Evolutionary conservation across 129 eudicot species (phyloP).

Genomic region (Flaveria brownii): DNA sequence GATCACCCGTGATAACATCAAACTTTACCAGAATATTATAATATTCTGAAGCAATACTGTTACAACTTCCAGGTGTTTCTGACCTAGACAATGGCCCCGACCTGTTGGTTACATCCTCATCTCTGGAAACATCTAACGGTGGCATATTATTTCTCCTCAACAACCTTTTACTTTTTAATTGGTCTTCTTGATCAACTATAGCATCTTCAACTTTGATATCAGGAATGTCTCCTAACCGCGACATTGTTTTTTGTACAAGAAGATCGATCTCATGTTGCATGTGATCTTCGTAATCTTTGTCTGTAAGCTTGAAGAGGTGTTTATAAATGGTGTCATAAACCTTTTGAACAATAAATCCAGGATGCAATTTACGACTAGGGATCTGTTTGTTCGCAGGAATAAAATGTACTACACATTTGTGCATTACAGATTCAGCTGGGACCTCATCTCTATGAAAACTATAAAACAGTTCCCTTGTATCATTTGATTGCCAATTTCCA

Average conservation of each 20-base stretch:
- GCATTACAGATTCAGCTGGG: constrained; percentile 98
- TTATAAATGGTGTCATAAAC: constrained; percentile 76
- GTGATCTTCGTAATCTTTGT: constrained; percentile 83
- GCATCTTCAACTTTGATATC: constrained; percentile 64
- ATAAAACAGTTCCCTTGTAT: constrained; percentile 85
- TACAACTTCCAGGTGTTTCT: constrained; percentile 85
- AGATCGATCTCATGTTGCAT: constrained; percentile 87
- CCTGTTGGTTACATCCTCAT: constrained; percentile 55
- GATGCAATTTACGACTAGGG: constrained; percentile 77
- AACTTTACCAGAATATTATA: constrained; percentile 49
- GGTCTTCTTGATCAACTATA: constrained; percentile 49
- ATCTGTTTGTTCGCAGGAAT: constrained; percentile 90
- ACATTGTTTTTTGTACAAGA: constrained; percentile 76
- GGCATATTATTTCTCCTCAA: constrained; percentile 62
- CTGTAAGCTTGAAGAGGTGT: constrained; percentile 74
- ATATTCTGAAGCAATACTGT: constrained; percentile 57
- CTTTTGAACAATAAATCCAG: constrained; percentile 89
- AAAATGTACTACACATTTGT: constrained; percentile 94
- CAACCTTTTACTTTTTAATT: constrained; percentile 56
- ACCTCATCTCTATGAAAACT: constrained; percentile 96
- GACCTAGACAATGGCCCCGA: constrained; percentile 52
- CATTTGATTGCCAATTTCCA: constrained; percentile 84
- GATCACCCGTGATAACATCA: constrained; percentile 66
- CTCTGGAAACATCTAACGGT: constrained; percentile 77
- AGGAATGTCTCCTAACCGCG: constrained; percentile 70